phyloP scores from a whole-genome alignment of 2,329 filamentous ascomycete species.

The Fusarium beomiforme region DNA sequence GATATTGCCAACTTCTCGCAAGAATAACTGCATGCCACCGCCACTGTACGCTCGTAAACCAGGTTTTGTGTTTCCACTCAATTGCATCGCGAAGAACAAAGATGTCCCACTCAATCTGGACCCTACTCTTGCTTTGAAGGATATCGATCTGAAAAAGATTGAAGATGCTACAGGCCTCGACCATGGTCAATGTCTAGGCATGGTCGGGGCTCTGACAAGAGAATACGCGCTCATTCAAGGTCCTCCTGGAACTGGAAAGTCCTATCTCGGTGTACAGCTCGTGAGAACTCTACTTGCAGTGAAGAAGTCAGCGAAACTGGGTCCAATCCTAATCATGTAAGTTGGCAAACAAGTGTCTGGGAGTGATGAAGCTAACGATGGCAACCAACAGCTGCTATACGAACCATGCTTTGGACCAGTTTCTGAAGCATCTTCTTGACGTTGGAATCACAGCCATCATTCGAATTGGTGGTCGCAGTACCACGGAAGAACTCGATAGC shows the following conservation, averaged over 20 bases:
- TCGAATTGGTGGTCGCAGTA: constrained; percentile 61
- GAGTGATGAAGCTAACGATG: not conserved
- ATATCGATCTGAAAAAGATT: not conserved
- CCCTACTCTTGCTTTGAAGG: not conserved
- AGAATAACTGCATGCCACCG: constrained; percentile 29
- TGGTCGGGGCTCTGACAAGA: constrained; percentile 62
- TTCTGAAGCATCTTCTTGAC: constrained; percentile 66
- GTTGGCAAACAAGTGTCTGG: not conserved
- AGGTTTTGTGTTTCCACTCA: constrained; percentile 61
- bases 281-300: constrained; percentile 62
- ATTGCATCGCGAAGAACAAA: constrained; percentile 42
- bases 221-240: constrained; percentile 72
- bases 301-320: constrained; percentile 50
- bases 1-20: not conserved
- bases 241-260: constrained; percentile 76
- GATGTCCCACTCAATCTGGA: not conserved
- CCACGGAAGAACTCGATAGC: not conserved
- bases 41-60: constrained; percentile 61
- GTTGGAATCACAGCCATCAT: constrained; percentile 60
- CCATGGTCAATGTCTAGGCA: constrained; percentile 57
- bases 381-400: constrained; percentile 57
- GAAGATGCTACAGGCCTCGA: constrained; percentile 59
- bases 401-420: constrained; percentile 59
- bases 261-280: constrained; percentile 66
- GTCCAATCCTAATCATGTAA: constrained; percentile 55